Evolutionary conservation across 352 stramenopile species (phyloP), one percentile per base, ranked within the genome.

Genomic region (Pythium rishiriense): DNA sequence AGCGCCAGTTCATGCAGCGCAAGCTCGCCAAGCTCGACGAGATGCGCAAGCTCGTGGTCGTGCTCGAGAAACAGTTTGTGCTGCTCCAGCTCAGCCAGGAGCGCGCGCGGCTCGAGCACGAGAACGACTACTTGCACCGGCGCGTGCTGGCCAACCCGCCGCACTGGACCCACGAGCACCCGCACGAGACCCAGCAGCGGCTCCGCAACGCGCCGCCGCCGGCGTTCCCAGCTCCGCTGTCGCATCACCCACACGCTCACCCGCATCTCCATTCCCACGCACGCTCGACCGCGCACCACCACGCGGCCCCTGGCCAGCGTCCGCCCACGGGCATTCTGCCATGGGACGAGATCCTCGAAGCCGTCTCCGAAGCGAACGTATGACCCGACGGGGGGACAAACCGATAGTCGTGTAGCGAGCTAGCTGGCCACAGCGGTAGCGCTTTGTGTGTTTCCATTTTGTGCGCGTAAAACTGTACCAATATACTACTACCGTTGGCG

Each of bases 1-100:
- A 69, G 47, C 62, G 62, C 28, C 62, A 63, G 46, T 69, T 69
- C 37, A 69, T 69, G 53, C 52, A 69, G 62, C 62, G 62, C 47
- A 69, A 69, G 53, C 61, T 61, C 5, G 50, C 61, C 29, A 68
- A 68, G 62, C 62, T 68, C 45, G 52, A 62, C n/a, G 62, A 68
- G 24, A 68, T 68, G 62, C 62, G 62, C 53, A 64, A 64, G 47
- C 43, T 67, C 21, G 48, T 63, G 33, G 50, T 54, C 10, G 37
- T 67, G 42, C 26, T 68, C 15, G 61, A 68, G 61, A 68, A 68
- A 52, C 61, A 62, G 53, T 68, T 47, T 24, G n/a, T 52, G 45
- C 51, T 68, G 43, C 53, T 68, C 29, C 61, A 68, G 35, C 45
- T 68, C 7, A 62, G 45, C 45, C 53, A 62, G 33, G 61, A 68